Percentiles rank a stretch among this genome's conserved stretches.
These are phyloP conservation scores for Croton setiger DNA, from an alignment of 441 rosid genomes.

Conservation along the genomic window DNA sequence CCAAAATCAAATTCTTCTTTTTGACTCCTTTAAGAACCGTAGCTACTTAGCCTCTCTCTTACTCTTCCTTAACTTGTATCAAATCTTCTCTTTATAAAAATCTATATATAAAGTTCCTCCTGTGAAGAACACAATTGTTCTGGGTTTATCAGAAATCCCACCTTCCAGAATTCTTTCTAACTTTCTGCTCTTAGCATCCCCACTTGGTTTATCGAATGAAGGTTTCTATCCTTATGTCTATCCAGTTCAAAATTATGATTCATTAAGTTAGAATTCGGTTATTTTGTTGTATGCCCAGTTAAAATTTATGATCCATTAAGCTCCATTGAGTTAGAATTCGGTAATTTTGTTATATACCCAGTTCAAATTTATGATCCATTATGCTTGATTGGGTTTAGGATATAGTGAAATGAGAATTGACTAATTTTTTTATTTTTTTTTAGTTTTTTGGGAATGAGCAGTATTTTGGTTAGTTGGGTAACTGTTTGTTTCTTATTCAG, in stretches of 20 bases:
- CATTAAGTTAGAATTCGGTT: no score
- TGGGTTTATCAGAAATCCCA: neutral
- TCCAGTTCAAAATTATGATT: no score
- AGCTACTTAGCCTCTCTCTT: neutral
- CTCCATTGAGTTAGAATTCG: neutral
- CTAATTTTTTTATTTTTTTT: neutral
- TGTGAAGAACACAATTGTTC: no score
- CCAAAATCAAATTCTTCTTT: neutral
- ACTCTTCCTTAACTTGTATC: no score
- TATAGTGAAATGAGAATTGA: neutral
- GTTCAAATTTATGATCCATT: conserved; percentile 1
- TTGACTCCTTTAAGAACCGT: conserved; percentile 10
- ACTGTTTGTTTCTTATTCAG: neutral
- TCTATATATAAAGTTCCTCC: no score
- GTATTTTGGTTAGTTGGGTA: neutral
- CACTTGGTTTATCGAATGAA: conserved; percentile 9
- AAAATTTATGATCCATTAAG: neutral
- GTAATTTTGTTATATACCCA: neutral
- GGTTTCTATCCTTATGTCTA: neutral
- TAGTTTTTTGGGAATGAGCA: neutral
- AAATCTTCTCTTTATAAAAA: neutral
- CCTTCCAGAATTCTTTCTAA: neutral
- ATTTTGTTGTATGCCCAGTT: conserved; percentile 1
- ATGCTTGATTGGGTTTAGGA: neutral
- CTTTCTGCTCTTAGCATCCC: neutral